Conservation (phyloP, 169 alveolate genomes). For the Theileria equi region DNA sequence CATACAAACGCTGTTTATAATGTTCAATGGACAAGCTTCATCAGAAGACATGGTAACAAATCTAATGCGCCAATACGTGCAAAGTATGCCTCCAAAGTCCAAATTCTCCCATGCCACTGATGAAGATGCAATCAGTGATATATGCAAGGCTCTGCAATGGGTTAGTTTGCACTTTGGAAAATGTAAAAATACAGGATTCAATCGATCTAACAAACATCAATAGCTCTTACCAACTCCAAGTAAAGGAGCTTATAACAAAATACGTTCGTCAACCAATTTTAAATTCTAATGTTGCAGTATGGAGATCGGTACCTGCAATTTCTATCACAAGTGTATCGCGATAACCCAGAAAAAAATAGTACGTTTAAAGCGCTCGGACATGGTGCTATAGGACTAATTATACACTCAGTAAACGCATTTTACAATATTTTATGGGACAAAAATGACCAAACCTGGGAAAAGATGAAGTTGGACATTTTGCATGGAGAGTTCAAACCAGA, state of each 20-base stretch:
- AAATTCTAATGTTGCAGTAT: background rate
- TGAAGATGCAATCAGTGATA: constrained; percentile 17
- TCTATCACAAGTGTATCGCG: constrained; percentile 16
- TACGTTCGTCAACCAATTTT: background rate
- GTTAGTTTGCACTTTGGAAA: constrained; percentile 10
- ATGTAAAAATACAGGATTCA: constrained; percentile 55
- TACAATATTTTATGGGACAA: constrained; percentile 61
- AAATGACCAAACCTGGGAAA: constrained; percentile 23
- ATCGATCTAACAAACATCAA: constrained; percentile 46
- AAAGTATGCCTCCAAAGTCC: constrained; percentile 16
- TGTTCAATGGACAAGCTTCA: constrained; percentile 1
- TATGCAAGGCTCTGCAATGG: constrained; percentile 40
- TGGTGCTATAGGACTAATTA: constrained; percentile 6
- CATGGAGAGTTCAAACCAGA: constrained; percentile 27
- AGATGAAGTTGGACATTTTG: constrained; percentile 5
- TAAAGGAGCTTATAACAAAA: constrained; percentile 9
- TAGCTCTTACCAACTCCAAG: constrained; percentile 3
- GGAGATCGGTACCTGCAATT: constrained; percentile 46
- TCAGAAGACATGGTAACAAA: constrained; percentile 30
- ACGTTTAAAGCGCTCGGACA: background rate
- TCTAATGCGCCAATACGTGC: constrained; percentile 18
- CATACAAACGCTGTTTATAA: constrained; percentile 27
- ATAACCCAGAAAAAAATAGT: constrained; percentile 43
- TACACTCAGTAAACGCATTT: constrained; percentile 36
- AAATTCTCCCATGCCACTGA: constrained; percentile 53